Percentiles rank a stretch among this genome's conserved stretches.
Evolutionary conservation across 2,329 filamentous ascomycete genomes (phyloP).

Genomic region (Cercospora sojina): DNA sequence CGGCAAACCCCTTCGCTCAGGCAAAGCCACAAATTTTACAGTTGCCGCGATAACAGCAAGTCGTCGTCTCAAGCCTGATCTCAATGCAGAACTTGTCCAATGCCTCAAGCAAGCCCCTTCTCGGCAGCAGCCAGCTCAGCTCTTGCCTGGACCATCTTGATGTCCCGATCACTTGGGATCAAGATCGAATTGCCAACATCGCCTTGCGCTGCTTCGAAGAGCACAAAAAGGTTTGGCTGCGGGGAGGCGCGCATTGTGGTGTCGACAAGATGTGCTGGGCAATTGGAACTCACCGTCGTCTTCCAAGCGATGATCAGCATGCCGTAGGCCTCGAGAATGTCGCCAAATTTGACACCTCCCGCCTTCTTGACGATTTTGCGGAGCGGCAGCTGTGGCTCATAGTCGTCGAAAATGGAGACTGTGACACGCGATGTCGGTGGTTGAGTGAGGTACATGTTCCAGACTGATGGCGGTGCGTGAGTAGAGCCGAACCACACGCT

Average conservation of each 20-base stretch:
- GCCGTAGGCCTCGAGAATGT: conserved; percentile 1
- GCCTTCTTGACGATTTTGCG: conserved; percentile 3
- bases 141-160: not conserved
- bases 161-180: not conserved
- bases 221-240: not conserved
- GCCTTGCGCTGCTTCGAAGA: not conserved
- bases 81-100: not conserved
- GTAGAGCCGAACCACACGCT: conserved; percentile 1
- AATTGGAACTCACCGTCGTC: not conserved
- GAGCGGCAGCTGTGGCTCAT: not conserved
- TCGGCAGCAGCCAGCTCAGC: not conserved
- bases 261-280: not conserved
- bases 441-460: conserved; percentile 7
- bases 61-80: not conserved
- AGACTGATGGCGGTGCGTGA: conserved; percentile 6
- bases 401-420: not conserved
- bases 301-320: not conserved
- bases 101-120: not conserved
- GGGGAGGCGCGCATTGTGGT: not conserved
- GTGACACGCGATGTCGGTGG: conserved; percentile 1
- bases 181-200: not conserved
- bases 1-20: not conserved
- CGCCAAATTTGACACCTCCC: conserved; percentile 1
- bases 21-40: not conserved
- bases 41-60: not conserved